Evolutionary conservation across 805 yeast species (phyloP).

Genomic region (Saccharomycopsis microspora): DNA sequence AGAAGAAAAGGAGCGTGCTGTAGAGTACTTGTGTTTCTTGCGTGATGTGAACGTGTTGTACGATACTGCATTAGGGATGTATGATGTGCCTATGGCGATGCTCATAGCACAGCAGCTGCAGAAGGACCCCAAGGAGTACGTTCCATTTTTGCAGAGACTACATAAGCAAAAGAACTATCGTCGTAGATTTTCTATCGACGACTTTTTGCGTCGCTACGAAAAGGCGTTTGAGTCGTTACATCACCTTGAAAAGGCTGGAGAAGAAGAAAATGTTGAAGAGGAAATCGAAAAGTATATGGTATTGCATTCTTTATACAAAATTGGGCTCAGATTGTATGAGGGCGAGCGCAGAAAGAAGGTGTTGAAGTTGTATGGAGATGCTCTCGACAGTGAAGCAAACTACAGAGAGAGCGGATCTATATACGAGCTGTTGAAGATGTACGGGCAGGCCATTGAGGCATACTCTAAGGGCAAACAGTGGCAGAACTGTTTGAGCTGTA

Average conservation of each 20-base stretch:
- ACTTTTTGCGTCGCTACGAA: constrained; percentile 52
- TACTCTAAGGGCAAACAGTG: constrained; percentile 66
- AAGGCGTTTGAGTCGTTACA: constrained; percentile 61
- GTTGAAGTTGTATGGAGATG: constrained; percentile 49
- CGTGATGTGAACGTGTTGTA: constrained; percentile 82
- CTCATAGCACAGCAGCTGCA: constrained; percentile 92
- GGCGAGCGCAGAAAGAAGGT: constrained; percentile 41
- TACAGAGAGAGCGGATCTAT: constrained; percentile 71
- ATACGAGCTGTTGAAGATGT: constrained; percentile 55
- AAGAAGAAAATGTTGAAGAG: constrained; percentile 25
- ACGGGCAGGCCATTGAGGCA: constrained; percentile 53
- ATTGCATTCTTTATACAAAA: constrained; percentile 55
- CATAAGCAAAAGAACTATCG: constrained; percentile 58
- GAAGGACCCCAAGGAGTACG: constrained; percentile 93
- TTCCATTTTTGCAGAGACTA: constrained; percentile 79
- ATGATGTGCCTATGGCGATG: constrained; percentile 71
- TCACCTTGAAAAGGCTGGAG: constrained; percentile 28
- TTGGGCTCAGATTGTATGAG: constrained; percentile 54
- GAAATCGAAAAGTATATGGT: constrained; percentile 64
- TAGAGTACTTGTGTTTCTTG: constrained; percentile 80
- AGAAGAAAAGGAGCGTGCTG: constrained; percentile 43
- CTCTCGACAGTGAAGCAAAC: constrained; percentile 42
- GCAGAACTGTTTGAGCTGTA: constrained; percentile 71
- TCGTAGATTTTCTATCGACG: constrained; percentile 68
- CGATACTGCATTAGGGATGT: constrained; percentile 67